Conservation (phyloP, 2,329 filamentous ascomycete species). For the Aspergillus quadrilineatus region DNA sequence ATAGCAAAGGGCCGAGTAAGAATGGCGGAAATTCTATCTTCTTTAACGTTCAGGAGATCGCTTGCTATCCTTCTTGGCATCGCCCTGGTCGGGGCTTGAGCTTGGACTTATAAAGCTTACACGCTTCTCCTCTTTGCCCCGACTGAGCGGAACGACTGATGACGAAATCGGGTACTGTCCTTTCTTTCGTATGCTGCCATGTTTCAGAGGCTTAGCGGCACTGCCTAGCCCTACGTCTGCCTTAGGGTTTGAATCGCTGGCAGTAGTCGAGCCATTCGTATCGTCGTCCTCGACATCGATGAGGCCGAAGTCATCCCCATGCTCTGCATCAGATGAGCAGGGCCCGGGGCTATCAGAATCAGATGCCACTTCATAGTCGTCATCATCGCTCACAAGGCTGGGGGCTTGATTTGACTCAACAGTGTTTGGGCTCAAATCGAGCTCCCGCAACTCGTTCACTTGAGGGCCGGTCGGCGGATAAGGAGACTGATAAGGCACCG, state of each 20-base stretch:
- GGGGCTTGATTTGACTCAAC: constrained; percentile 73
- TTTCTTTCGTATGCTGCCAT: constrained; percentile 32
- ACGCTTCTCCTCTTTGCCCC: constrained; percentile 36
- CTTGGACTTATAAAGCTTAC: constrained; percentile 39
- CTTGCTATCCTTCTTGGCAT: constrained; percentile 28
- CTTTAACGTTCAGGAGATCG: constrained; percentile 17
- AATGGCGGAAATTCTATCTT: constrained; percentile 14
- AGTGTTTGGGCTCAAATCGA: constrained; percentile 65
- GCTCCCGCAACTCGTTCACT: constrained; percentile 37
- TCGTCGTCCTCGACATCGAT: constrained; percentile 50
- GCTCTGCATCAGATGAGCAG: constrained; percentile 49
- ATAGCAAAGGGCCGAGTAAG: background rate
- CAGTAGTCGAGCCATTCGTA: constrained; percentile 33
- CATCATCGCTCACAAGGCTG: constrained; percentile 76
- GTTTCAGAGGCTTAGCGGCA: constrained; percentile 32
- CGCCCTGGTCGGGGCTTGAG: constrained; percentile 25
- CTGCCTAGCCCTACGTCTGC: constrained; percentile 32
- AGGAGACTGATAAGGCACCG: constrained; percentile 27
- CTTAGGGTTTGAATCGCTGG: constrained; percentile 37
- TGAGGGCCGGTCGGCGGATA: constrained; percentile 25
- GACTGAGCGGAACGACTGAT: constrained; percentile 28
- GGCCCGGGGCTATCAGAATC: constrained; percentile 60
- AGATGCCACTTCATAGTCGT: constrained; percentile 69
- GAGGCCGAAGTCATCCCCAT: constrained; percentile 49
- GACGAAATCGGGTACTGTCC: constrained; percentile 26